Evolutionary conservation across 768 basidiomycete genomes (phyloP), one percentile per base, ranked within the genome.

Genomic region (Zangia roseola): DNA sequence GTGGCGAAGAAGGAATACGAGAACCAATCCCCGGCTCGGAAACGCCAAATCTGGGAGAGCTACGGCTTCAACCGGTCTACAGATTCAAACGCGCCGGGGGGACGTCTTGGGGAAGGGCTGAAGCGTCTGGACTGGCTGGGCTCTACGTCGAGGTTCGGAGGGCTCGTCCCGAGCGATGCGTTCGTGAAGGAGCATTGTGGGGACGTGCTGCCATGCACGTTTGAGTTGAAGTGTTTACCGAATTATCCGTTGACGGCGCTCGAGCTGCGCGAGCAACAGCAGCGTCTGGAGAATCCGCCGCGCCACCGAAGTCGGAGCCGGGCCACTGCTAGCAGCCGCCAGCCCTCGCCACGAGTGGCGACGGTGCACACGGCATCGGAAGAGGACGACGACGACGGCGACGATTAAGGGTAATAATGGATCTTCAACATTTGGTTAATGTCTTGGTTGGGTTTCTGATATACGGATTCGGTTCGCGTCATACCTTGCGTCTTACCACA

Each of bases 1-100:
- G 70, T 82, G 2, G 68, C 70, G 14, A 75, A 75, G 58, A 63
- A 67, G 17, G 85, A 90, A 50, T 86, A 74, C 59, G 73, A 79
- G 5, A 51, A 56, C 3, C 63, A 82, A 6, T 26, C 71, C 0
- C 31, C 49, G 3, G 43, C 35, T n/a, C 69, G 68, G 13, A 72
- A 78, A 51, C 70, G 70, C 1, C 62, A 69, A 10, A 71, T 88
- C 12, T 69, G 69, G 35, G 69, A 74, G 23, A 74, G 80, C 26
- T 91, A 88, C 63, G 68, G 73, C 30, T 72, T 78, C 61, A 91
- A 91, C 61, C 78, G 89, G 17, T 84, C 84, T 10, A 77, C 80
- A 9, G 75, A 75, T 25, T 69, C 69, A 21, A 80, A 79, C 40
- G 86, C 83, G 2, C 88, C 89, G 1, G 89, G 89, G 0, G 89